Percentiles rank a stretch among this genome's conserved stretches.
Evolutionary conservation across 768 basidiomycete species (phyloP).

Genomic region (Podaxis sp.): DNA sequence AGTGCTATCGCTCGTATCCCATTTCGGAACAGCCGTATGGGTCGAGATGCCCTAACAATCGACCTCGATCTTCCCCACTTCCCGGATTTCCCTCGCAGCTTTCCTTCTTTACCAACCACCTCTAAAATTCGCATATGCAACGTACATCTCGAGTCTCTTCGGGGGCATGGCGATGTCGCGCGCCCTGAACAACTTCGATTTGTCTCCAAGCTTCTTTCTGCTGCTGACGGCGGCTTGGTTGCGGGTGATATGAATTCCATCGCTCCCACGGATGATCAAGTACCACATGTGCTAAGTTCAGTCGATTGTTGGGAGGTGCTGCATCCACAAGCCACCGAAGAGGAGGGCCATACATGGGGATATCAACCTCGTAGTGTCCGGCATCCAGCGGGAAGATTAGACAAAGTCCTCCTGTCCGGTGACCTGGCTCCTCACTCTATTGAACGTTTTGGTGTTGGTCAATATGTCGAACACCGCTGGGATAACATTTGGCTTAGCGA

Average conservation of each 20-base stretch:
- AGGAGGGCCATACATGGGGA: slow-evolving; percentile 10
- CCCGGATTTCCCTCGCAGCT: background rate
- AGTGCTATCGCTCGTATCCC: slow-evolving; percentile 1
- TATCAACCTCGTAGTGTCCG: slow-evolving; percentile 2
- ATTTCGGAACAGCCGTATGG: slow-evolving; percentile 8
- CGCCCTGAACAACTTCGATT: slow-evolving; percentile 6
- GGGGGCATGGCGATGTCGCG: slow-evolving; percentile 6
- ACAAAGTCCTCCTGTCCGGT: slow-evolving; percentile 13
- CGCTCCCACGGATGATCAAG: slow-evolving; percentile 4
- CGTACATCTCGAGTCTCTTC: slow-evolving; percentile 10
- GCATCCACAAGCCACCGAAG: slow-evolving; percentile 1
- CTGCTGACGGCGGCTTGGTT: slow-evolving; percentile 9
- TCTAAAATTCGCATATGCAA: slow-evolving; percentile 9
- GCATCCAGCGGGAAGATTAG: slow-evolving; percentile 5
- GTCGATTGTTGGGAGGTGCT: slow-evolving; percentile 9
- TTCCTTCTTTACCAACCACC: background rate
- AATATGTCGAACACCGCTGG: background rate
- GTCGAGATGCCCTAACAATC: slow-evolving; percentile 11
- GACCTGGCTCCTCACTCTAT: slow-evolving; percentile 4
- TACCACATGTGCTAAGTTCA: background rate
- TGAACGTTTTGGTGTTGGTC: slow-evolving; percentile 4
- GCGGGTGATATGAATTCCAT: slow-evolving; percentile 15
- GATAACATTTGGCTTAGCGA: slow-evolving; percentile 8
- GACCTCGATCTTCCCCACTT: slow-evolving; percentile 10
- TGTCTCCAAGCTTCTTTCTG: slow-evolving; percentile 1